Evolutionary conservation across 2,329 filamentous ascomycete genomes (phyloP), one percentile per base, ranked within the genome.

Genomic region (Fusarium staphyleae): DNA sequence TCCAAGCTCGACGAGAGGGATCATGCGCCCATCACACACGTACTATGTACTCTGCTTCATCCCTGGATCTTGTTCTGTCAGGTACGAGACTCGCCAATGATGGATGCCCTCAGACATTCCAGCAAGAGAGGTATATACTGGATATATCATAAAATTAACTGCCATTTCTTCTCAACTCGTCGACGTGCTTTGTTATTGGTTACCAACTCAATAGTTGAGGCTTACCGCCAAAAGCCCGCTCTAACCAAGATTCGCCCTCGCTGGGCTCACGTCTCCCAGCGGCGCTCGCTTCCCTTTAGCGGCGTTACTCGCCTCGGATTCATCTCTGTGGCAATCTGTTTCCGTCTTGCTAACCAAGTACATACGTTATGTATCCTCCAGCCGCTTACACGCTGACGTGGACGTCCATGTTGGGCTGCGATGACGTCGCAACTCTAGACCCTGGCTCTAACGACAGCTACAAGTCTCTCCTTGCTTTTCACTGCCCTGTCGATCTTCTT

Each of bases 391-490:
- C 35, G 42, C 15, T 45, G 22, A 24, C 22, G 9, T 5, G 5
- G 22, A 24, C 5, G n/a, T 16, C 7, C 45, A 42, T 43, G 37
- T 36, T 36, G 48, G 44, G 14, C 26, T 44, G 36, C 18, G 13
- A 61, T 62, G 57, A 61, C 57, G 57, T 61, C 50, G 47, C 26
- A 16, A 16, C 28, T 26, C 14, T 32, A 33, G 40, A 35, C 57
- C 52, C 41, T 50, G 36, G 9, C 15, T 49, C 18, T 22, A 26
- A 26, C 34, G 14, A 26, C 14, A 37, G 37, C 46, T 33, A 24
- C 24, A 5, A 19, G 15, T 4, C 16, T 18, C 39, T 2, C 39
- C 34, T 45, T 44, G 26, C 15, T 39, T 18, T 14, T 39, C 16
- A 19, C 19, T 33, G 30, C 42, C 33, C 50, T 60, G 26, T 41